phyloP scores from a whole-genome alignment of 495 filamentous ascomycete species.

The Paragyromitra xinjiangensis region DNA sequence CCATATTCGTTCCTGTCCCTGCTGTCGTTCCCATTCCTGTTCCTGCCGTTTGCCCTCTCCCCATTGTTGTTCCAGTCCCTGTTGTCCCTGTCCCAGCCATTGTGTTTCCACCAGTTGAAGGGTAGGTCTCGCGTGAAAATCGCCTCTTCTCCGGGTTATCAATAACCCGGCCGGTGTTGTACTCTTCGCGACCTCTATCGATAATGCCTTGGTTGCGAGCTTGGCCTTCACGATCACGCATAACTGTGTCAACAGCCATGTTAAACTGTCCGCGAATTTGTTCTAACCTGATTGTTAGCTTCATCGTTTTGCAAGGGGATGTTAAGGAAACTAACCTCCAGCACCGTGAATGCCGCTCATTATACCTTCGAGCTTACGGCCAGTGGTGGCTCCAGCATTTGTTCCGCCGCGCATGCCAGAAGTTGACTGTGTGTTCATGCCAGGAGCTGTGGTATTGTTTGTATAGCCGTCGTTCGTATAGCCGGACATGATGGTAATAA shows the following conservation, averaged over 20 bases:
- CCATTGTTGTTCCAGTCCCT: neutral
- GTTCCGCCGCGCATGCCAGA: constrained; percentile 17
- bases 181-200: constrained; percentile 25
- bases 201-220: constrained; percentile 24
- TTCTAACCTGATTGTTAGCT: constrained; percentile 9
- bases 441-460: neutral
- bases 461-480: neutral
- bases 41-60: neutral
- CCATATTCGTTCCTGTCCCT: neutral
- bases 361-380: constrained; percentile 30
- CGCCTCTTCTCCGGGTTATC: constrained; percentile 22
- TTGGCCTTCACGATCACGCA: constrained; percentile 34
- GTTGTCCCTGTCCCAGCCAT: constrained; percentile 1
- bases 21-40: neutral
- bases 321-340: constrained; percentile 10
- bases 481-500: constrained; percentile 11
- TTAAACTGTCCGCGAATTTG: constrained; percentile 42
- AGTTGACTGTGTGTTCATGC: neutral
- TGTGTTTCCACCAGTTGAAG: neutral
- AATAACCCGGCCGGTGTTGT: constrained; percentile 25
- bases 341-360: constrained; percentile 31
- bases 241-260: constrained; percentile 13
- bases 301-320: neutral
- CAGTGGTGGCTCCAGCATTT: constrained; percentile 21
- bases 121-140: constrained; percentile 20